phyloP scores from a whole-genome alignment of 495 filamentous ascomycete species.

The Penicillium soppii region DNA sequence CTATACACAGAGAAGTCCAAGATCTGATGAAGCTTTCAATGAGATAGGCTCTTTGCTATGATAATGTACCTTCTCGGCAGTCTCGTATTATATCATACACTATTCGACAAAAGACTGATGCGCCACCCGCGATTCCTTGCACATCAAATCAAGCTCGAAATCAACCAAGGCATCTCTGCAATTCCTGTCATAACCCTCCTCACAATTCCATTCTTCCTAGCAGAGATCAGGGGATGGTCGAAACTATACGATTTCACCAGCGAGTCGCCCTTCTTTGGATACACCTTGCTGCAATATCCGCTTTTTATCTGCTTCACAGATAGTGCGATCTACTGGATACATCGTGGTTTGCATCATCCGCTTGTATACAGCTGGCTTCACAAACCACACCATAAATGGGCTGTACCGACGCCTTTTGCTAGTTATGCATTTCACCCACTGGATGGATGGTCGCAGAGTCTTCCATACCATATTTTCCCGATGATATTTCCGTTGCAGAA shows the following conservation, averaged over 20 bases:
- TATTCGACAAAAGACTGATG: constrained; percentile 86
- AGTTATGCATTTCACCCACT: constrained; percentile 91
- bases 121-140: constrained; percentile 88
- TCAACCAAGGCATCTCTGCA: constrained; percentile 64
- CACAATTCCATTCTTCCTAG: constrained; percentile 76
- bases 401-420: constrained; percentile 91
- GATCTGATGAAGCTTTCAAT: neutral
- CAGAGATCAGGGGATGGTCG: constrained; percentile 78
- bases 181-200: constrained; percentile 78
- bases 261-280: constrained; percentile 68
- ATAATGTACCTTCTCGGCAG: constrained; percentile 70
- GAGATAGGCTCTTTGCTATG: constrained; percentile 63
- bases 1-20: neutral
- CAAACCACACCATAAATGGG: constrained; percentile 98
- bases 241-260: constrained; percentile 76
- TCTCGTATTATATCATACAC: constrained; percentile 73
- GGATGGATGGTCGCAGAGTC: constrained; percentile 83
- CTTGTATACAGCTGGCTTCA: constrained; percentile 80
- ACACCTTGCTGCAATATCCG: constrained; percentile 81
- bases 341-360: constrained; percentile 80
- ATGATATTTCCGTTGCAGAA: constrained; percentile 92
- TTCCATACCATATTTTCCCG: constrained; percentile 93
- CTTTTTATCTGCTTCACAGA: constrained; percentile 91
- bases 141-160: constrained; percentile 84
- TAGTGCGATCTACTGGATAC: constrained; percentile 88